These are phyloP conservation scores for Epicoccum nigrum DNA, from an alignment of 2,329 filamentous ascomycete genomes.

Conservation along the genomic window DNA sequence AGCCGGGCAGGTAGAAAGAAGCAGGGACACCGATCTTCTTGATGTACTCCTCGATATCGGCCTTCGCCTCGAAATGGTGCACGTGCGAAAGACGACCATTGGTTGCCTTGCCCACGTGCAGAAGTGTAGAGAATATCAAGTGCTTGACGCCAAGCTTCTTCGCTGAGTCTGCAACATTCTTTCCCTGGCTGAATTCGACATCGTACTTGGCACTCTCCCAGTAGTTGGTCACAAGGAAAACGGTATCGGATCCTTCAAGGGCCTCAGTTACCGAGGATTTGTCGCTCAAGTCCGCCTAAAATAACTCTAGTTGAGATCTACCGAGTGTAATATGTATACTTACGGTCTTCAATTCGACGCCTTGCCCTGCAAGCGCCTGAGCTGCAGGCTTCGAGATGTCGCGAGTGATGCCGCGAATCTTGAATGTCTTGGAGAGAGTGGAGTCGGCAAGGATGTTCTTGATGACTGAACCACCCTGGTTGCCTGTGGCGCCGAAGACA, in stretches of 20 bases:
- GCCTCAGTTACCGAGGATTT: constrained; percentile 50
- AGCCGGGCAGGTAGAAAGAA: constrained; percentile 60
- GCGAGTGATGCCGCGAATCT: constrained; percentile 59
- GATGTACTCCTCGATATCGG: constrained; percentile 61
- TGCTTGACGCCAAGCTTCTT: constrained; percentile 25
- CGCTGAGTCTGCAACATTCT: constrained; percentile 26
- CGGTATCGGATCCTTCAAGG: constrained; percentile 54
- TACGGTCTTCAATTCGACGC: constrained; percentile 30
- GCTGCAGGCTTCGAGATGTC: constrained; percentile 40
- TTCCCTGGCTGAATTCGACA: constrained; percentile 29
- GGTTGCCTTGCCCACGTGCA: constrained; percentile 26
- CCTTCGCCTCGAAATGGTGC: constrained; percentile 63
- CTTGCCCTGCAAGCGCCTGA: constrained; percentile 22
- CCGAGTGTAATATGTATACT: neutral
- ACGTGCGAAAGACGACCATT: constrained; percentile 46
- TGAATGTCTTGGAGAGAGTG: constrained; percentile 54
- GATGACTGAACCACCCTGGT: constrained; percentile 59
- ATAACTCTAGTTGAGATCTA: constrained; percentile 31
- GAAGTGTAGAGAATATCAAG: constrained; percentile 31
- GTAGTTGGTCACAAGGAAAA: constrained; percentile 56
- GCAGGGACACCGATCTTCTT: constrained; percentile 42
- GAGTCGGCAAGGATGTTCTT: constrained; percentile 54
- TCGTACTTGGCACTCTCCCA: constrained; percentile 21
- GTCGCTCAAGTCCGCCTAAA: constrained; percentile 52
- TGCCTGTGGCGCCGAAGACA: constrained; percentile 61